These are phyloP conservation scores for Colletotrichum sp. DNA, from an alignment of 2,329 filamentous ascomycete genomes.

Conservation along the genomic window DNA sequence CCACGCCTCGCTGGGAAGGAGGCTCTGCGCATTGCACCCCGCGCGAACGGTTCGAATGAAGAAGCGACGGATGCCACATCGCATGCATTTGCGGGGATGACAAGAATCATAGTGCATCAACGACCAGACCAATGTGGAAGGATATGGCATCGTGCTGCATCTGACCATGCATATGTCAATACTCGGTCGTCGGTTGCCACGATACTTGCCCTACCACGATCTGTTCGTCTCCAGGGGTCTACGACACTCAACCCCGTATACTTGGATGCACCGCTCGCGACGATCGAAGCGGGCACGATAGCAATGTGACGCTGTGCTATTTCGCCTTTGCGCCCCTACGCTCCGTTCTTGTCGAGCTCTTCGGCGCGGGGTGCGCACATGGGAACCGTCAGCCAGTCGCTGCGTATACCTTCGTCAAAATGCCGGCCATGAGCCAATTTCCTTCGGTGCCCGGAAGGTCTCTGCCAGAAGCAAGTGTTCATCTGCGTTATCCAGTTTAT, in stretches of 20 bases:
- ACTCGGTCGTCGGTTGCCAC: not conserved
- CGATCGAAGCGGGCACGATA: not conserved
- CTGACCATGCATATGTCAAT: not conserved
- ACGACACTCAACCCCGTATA: not conserved
- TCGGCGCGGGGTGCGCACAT: not conserved
- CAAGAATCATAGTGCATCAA: not conserved
- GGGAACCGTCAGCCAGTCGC: not conserved
- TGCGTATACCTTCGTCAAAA: not conserved
- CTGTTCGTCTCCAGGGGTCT: not conserved
- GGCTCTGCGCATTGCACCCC: not conserved
- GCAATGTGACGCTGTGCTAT: not conserved
- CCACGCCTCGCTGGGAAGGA: not conserved
- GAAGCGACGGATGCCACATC: not conserved
- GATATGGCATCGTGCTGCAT: not conserved
- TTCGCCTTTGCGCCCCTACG: not conserved
- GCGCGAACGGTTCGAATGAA: not conserved
- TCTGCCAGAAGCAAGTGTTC: not conserved
- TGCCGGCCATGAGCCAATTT: not conserved
- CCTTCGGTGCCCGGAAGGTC: not conserved
- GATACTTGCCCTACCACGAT: not conserved
- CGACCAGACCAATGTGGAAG: not conserved
- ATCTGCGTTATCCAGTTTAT: constrained; percentile 16
- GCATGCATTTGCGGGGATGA: not conserved
- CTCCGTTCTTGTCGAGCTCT: not conserved
- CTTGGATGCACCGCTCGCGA: not conserved